Evolutionary conservation across 2,329 filamentous ascomycete genomes (phyloP).

Genomic region (Colletotrichum aenigma): DNA sequence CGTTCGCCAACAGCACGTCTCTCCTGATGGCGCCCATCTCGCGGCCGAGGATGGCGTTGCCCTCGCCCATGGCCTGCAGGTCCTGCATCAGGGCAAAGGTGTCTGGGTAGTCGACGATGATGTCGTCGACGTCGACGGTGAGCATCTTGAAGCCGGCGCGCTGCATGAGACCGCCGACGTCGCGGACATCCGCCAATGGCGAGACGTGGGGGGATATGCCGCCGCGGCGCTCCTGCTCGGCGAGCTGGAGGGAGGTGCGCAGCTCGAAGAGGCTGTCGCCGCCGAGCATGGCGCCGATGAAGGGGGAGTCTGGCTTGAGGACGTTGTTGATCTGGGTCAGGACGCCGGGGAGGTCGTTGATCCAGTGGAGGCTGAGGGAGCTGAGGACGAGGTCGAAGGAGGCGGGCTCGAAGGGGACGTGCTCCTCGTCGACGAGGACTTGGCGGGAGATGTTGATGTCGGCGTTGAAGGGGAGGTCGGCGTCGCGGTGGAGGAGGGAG

Average conservation of each 20-base stretch:
- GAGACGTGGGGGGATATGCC: conserved; percentile 91
- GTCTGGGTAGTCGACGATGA: conserved; percentile 92
- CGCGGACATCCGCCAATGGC: conserved; percentile 88
- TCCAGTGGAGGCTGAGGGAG: conserved; percentile 92
- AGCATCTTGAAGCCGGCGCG: conserved; percentile 93
- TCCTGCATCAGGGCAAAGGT: conserved; percentile 92
- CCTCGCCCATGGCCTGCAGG: conserved; percentile 95
- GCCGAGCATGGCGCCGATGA: conserved; percentile 95
- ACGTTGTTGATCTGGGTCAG: conserved; percentile 84
- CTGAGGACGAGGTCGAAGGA: conserved; percentile 91
- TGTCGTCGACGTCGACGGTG: conserved; percentile 96
- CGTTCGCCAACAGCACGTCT: conserved; percentile 85
- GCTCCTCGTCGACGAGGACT: conserved; percentile 77
- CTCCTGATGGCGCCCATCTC: conserved; percentile 78
- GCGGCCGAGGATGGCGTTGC: conserved; percentile 84
- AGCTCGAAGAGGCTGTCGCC: conserved; percentile 94
- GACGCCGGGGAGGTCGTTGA: conserved; percentile 91
- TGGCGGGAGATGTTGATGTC: conserved; percentile 74
- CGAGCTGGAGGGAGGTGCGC: conserved; percentile 89
- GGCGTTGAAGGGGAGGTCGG: conserved; percentile 74
- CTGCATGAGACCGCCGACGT: conserved; percentile 86
- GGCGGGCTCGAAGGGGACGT: conserved; percentile 76
- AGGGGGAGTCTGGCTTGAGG: conserved; percentile 88
- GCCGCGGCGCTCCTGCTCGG: conserved; percentile 88
- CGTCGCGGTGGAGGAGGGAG: conserved; percentile 80